These are phyloP conservation scores for Magnaporthiopsis poae DNA, from an alignment of 2,329 filamentous ascomycete species.

Conservation along the genomic window DNA sequence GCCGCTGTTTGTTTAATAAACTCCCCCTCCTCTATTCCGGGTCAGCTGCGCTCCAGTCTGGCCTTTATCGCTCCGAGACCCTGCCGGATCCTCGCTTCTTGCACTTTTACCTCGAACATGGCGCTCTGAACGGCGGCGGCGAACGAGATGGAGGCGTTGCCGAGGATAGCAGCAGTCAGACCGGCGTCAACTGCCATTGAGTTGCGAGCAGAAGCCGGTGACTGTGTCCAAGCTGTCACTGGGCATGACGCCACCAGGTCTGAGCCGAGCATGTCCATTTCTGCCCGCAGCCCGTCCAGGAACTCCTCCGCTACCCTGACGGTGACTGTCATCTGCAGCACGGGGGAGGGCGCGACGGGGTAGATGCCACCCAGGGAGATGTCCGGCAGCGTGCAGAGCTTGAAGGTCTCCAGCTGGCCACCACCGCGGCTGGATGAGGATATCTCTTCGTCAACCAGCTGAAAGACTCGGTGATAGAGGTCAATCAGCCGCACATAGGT, in stretches of 20 bases:
- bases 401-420: slow-evolving; percentile 17
- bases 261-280: neutral
- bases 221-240: neutral
- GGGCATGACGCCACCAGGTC: neutral
- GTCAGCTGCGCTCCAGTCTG: neutral
- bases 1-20: neutral
- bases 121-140: neutral
- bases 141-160: neutral
- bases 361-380: slow-evolving; percentile 30
- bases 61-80: neutral
- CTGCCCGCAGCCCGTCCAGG: slow-evolving; percentile 21
- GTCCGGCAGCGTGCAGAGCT: slow-evolving; percentile 30
- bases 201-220: too few relatives aligned
- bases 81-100: neutral
- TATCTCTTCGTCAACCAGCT: slow-evolving; percentile 25
- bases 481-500: slow-evolving; percentile 30
- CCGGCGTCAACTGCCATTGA: neutral
- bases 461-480: slow-evolving; percentile 30
- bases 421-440: slow-evolving; percentile 18
- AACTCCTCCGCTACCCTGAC: slow-evolving; percentile 33
- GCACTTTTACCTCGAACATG: neutral
- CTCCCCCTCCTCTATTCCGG: neutral
- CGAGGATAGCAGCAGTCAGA: neutral
- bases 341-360: slow-evolving; percentile 28
- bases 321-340: slow-evolving; percentile 33